phyloP scores from a whole-genome alignment of 768 basidiomycete genomes.

The Punctularia strigosozonata region DNA sequence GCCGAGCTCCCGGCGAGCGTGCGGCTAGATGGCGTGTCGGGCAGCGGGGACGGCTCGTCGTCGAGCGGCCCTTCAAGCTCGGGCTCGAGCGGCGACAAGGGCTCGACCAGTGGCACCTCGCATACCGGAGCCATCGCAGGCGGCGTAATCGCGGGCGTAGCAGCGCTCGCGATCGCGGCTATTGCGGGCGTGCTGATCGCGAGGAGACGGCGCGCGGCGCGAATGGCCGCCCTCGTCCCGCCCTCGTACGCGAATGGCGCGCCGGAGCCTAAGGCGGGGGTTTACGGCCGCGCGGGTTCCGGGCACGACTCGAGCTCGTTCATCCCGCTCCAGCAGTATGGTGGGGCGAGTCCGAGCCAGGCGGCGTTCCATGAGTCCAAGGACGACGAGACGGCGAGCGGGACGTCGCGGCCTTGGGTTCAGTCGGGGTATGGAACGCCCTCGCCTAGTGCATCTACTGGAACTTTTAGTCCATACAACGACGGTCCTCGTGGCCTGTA shows the following conservation, averaged over 20 bases:
- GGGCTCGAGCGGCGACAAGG: background rate
- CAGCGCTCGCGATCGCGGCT: conserved; percentile 8
- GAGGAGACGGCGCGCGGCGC: conserved; percentile 5
- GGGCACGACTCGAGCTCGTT: conserved; percentile 60
- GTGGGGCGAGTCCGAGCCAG: no score
- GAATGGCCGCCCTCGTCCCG: conserved; percentile 9
- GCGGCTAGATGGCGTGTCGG: conserved; percentile 4
- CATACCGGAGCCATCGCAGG: conserved; percentile 5
- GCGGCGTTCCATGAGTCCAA: conserved; percentile 29
- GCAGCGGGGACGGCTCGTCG: conserved; percentile 5
- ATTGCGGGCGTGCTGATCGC: conserved; percentile 6
- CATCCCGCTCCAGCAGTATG: conserved; percentile 57
- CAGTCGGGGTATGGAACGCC: conserved; percentile 8
- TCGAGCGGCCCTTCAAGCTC: no score
- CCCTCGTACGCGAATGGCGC: conserved; percentile 28
- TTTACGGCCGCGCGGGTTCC: conserved; percentile 20
- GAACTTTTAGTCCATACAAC: conserved; percentile 25
- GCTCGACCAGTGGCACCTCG: background rate
- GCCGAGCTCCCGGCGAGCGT: conserved; percentile 16
- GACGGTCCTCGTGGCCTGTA: no score
- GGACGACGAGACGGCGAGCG: conserved; percentile 23
- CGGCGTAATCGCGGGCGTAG: conserved; percentile 9
- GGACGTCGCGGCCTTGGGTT: conserved; percentile 2
- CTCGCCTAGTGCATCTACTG: conserved; percentile 16
- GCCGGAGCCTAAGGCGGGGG: conserved; percentile 17